Evolutionary conservation across 169 alveolate genomes (phyloP).

Genomic region (Amoebophrya sp.): DNA sequence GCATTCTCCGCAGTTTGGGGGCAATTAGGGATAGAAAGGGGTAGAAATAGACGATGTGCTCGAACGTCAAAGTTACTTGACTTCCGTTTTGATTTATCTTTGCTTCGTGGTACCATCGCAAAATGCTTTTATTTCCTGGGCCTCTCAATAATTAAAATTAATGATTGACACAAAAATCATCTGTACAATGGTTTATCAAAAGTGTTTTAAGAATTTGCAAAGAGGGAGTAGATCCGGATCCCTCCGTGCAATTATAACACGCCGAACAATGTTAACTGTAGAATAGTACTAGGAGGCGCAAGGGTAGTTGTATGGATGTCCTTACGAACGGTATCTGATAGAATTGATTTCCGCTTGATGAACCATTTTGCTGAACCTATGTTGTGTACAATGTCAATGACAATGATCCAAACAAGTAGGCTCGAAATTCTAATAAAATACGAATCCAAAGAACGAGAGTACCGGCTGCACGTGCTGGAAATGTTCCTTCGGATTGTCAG

Average conservation of each 20-base stretch:
- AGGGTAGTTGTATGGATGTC: background rate
- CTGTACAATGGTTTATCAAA: background rate
- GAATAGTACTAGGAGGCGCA: background rate
- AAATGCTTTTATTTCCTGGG: background rate
- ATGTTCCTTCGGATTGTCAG: too few species aligned
- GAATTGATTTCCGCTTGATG: background rate
- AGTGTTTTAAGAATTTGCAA: too few species aligned
- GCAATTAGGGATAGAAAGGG: background rate
- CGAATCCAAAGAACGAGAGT: too few species aligned
- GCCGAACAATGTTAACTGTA: background rate
- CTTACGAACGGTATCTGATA: background rate
- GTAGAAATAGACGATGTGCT: background rate
- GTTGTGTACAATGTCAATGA: too few species aligned
- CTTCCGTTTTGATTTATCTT: background rate
- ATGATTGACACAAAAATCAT: background rate
- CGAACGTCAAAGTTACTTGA: background rate
- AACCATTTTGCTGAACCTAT: background rate
- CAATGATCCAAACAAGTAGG: too few species aligned
- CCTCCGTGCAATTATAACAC: background rate
- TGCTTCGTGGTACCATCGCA: too few species aligned
- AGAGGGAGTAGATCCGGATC: background rate
- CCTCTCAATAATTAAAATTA: background rate
- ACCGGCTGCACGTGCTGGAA: too few species aligned
- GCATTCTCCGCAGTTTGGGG: too few species aligned
- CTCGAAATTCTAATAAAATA: too few species aligned